These are phyloP conservation scores for Allomyces arbusculus DNA, from an alignment of 192 early-diverging fungal genomes.

Conservation along the genomic window DNA sequence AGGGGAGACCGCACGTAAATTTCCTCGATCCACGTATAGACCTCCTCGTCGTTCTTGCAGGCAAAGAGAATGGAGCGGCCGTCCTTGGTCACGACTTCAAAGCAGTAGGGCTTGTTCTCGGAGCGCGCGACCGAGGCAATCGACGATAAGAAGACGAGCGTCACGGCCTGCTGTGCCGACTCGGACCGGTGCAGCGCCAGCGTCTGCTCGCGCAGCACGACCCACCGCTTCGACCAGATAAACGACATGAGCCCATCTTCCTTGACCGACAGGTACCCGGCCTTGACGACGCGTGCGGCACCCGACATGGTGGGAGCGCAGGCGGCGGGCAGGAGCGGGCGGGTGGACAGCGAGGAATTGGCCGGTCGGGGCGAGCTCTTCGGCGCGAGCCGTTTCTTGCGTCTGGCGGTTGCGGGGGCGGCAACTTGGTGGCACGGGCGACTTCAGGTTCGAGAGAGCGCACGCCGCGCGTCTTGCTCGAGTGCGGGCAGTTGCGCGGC, in stretches of 20 bases:
- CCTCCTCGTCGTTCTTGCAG: conserved; percentile 85
- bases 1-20: conserved; percentile 45
- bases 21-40: conserved; percentile 97
- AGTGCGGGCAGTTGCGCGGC: too few species aligned
- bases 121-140: conserved; percentile 69
- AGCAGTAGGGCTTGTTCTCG: conserved; percentile 79
- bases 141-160: conserved; percentile 79
- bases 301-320: too few species aligned
- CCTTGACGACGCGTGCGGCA: conserved; percentile 29
- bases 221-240: conserved; percentile 90
- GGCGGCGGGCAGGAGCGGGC: too few species aligned
- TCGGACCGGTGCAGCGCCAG: conserved; percentile 86
- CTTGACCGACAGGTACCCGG: conserved; percentile 67
- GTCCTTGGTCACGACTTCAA: conserved; percentile 82
- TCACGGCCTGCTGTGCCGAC: conserved; percentile 49
- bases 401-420: too few species aligned
- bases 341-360: too few species aligned
- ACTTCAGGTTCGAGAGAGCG: too few species aligned
- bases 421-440: too few species aligned
- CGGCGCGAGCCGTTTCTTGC: too few species aligned
- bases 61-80: conserved; percentile 71
- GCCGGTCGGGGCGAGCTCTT: too few species aligned
- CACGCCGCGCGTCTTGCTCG: too few species aligned
- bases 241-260: conserved; percentile 78
- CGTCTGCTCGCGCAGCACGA: conserved; percentile 68